Percentiles rank a stretch among this genome's conserved stretches.
Conservation (phyloP, 2,329 filamentous ascomycete genomes). For the Cryphonectria naterciae region DNA sequence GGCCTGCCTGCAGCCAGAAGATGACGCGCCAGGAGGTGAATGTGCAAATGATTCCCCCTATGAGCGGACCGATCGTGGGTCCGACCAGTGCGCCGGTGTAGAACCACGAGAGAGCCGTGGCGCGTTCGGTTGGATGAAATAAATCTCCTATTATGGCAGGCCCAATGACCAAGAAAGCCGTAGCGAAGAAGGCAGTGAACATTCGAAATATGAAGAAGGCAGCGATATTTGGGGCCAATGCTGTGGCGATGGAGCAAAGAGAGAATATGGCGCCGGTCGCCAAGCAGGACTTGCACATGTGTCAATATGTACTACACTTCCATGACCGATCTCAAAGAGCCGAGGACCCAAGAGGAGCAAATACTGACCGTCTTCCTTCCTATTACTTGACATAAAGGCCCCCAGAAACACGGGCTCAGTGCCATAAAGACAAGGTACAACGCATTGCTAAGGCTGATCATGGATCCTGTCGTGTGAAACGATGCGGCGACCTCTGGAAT, state of each 20-base stretch:
- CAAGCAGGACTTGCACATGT: slow-evolving; percentile 56
- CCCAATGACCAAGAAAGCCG: slow-evolving; percentile 73
- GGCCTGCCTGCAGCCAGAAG: slow-evolving; percentile 75
- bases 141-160: slow-evolving; percentile 51
- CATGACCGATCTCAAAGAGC: not conserved
- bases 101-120: slow-evolving; percentile 75
- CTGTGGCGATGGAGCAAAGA: slow-evolving; percentile 75
- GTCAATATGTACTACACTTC: slow-evolving; percentile 31
- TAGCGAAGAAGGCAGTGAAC: slow-evolving; percentile 75
- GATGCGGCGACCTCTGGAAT: slow-evolving; percentile 22
- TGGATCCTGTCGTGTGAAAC: slow-evolving; percentile 19
- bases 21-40: slow-evolving; percentile 74
- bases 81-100: slow-evolving; percentile 72
- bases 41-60: slow-evolving; percentile 78
- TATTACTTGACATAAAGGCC: slow-evolving; percentile 70
- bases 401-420: slow-evolving; percentile 70
- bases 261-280: slow-evolving; percentile 54
- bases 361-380: slow-evolving; percentile 59
- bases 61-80: slow-evolving; percentile 70
- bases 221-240: slow-evolving; percentile 70
- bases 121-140: slow-evolving; percentile 69
- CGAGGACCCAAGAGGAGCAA: not conserved
- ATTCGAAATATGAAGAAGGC: slow-evolving; percentile 76
- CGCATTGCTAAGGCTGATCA: slow-evolving; percentile 24
- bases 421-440: slow-evolving; percentile 78